Conservation (phyloP, 1,139 yeast species). For the Yamadazyma triangularis region DNA sequence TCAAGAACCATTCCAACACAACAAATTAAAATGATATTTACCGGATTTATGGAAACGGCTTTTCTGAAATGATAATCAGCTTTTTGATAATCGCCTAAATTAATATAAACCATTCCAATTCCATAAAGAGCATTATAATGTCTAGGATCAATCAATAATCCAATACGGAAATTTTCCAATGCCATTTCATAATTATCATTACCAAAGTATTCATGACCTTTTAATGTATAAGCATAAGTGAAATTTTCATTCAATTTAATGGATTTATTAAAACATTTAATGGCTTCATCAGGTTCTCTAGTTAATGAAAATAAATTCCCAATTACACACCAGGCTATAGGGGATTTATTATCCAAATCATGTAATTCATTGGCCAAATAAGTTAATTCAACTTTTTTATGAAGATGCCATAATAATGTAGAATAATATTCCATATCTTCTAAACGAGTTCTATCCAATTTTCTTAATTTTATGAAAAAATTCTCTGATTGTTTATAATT, state of each 20-base stretch:
- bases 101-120: constrained; percentile 89
- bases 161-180: constrained; percentile 73
- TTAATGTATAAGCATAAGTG: constrained; percentile 86
- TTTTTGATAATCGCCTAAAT: constrained; percentile 75
- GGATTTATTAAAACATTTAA: constrained; percentile 81
- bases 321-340: constrained; percentile 89
- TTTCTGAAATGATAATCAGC: constrained; percentile 87
- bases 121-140: constrained; percentile 97
- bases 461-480: constrained; percentile 59
- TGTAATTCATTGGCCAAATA: constrained; percentile 77
- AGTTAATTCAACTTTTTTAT: constrained; percentile 75
- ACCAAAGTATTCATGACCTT: constrained; percentile 88
- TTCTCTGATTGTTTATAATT: constrained; percentile 74
- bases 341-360: constrained; percentile 58
- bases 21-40: constrained; percentile 83
- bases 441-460: constrained; percentile 71
- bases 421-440: constrained; percentile 91
- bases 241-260: constrained; percentile 64
- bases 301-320: constrained; percentile 86
- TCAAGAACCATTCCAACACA: constrained; percentile 95
- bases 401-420: constrained; percentile 89
- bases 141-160: constrained; percentile 70
- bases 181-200: constrained; percentile 93
- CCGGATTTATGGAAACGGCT: constrained; percentile 86
- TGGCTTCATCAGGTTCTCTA: constrained; percentile 87